A percentile compares a stretch with the other conserved stretches of the same genome.
Conservation (phyloP, 331 rosid genomes). For the Prunus yedoensis region DNA sequence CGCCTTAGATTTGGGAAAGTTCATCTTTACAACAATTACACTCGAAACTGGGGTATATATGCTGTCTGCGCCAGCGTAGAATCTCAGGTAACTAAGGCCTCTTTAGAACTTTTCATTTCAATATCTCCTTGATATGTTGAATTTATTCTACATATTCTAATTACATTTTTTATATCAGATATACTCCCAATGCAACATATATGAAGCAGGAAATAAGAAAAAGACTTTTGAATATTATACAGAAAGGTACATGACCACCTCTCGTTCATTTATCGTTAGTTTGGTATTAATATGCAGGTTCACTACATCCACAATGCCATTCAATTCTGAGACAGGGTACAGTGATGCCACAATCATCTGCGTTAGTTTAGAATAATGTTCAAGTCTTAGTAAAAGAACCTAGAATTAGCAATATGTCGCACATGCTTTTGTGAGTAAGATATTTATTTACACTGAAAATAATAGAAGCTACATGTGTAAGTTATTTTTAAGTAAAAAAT, state of each 20-base stretch:
- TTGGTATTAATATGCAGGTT: not conserved
- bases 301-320: not conserved
- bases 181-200: constrained; percentile 71
- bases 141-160: not conserved
- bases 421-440: not conserved
- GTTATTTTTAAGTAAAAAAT: not conserved
- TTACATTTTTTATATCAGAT: constrained; percentile 40
- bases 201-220: constrained; percentile 69
- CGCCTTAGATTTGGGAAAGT: constrained; percentile 34
- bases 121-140: not conserved
- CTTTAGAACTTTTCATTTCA: not conserved
- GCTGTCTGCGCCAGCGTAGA: constrained; percentile 31
- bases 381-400: not conserved
- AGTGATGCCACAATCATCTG: not conserved
- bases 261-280: not conserved
- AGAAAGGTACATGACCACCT: constrained; percentile 51
- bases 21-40: constrained; percentile 25
- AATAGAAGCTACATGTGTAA: not conserved
- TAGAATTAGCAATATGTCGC: not conserved
- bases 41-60: constrained; percentile 27
- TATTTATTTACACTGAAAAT: too few relatives aligned
- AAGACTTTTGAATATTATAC: constrained; percentile 64
- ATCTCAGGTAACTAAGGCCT: constrained; percentile 19
- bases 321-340: not conserved
- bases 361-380: not conserved